A percentile compares a stretch with the other conserved stretches of the same genome.
Evolutionary conservation across 805 yeast genomes (phyloP).

Genomic region (Lipomyces oligophaga): DNA sequence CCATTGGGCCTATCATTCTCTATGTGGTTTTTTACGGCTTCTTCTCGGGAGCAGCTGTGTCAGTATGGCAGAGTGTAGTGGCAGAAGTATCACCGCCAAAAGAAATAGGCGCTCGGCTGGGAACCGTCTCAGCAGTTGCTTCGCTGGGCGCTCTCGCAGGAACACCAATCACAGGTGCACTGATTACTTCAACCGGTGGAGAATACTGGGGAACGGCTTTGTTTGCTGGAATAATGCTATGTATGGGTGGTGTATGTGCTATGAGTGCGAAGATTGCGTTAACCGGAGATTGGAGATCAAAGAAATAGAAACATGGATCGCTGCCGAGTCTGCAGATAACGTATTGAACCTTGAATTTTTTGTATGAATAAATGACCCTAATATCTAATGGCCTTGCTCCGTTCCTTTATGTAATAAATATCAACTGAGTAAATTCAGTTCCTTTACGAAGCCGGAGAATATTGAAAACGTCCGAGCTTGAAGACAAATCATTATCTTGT

Average conservation of each 20-base stretch:
- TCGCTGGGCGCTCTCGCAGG: conserved; percentile 45
- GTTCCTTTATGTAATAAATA: no score
- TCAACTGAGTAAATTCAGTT: no score
- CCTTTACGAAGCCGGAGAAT: no score
- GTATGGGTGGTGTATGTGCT: conserved; percentile 2
- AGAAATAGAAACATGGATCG: neutral
- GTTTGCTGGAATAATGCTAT: conserved; percentile 18
- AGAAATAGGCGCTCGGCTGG: conserved; percentile 47
- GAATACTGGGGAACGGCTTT: conserved; percentile 24
- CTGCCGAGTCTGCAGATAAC: no score
- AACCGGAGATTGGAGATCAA: neutral
- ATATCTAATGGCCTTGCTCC: no score
- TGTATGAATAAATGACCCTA: no score
- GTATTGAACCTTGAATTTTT: no score
- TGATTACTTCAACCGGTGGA: conserved; percentile 19
- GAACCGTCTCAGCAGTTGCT: conserved; percentile 53
- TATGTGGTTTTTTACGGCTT: conserved; percentile 37
- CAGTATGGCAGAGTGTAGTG: conserved; percentile 36
- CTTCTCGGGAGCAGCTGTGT: conserved; percentile 36
- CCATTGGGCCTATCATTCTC: conserved; percentile 33
- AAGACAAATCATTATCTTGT: no score
- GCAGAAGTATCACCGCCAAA: conserved; percentile 32
- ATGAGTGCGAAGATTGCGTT: conserved; percentile 27
- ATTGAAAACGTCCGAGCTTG: no score
- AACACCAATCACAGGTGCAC: conserved; percentile 36